phyloP scores from a whole-genome alignment of 805 yeast species.

The Teunomyces pallodes region DNA sequence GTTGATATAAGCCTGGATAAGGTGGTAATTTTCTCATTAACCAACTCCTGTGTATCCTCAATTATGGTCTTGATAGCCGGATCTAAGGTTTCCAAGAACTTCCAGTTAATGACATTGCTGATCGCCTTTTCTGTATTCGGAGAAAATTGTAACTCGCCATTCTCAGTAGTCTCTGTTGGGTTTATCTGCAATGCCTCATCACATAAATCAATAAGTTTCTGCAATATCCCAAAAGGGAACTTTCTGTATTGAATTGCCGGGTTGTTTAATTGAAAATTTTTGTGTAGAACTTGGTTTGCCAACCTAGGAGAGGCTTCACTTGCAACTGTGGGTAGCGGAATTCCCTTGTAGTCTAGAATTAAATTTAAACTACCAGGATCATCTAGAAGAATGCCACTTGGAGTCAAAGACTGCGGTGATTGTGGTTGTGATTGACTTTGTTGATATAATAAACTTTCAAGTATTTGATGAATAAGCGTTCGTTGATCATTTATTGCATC shows the following conservation, averaged over 20 bases:
- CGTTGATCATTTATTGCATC: conserved; percentile 75
- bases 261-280: conserved; percentile 25
- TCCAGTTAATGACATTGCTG: conserved; percentile 41
- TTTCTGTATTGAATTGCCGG: conserved; percentile 44
- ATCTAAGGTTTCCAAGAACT: conserved; percentile 54
- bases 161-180: conserved; percentile 44
- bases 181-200: conserved; percentile 74
- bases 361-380: conserved; percentile 5
- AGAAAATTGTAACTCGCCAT: conserved; percentile 40
- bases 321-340: conserved; percentile 41
- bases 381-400: conserved; percentile 13
- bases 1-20: conserved; percentile 71
- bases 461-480: conserved; percentile 43
- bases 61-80: conserved; percentile 61
- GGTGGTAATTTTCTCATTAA: conserved; percentile 65
- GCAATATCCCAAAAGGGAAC: conserved; percentile 63
- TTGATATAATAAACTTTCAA: conserved; percentile 35
- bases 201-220: conserved; percentile 58
- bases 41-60: conserved; percentile 62
- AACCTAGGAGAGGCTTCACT: conserved; percentile 17
- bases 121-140: conserved; percentile 63
- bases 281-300: conserved; percentile 17
- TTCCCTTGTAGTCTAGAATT: conserved; percentile 55
- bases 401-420: conserved; percentile 13
- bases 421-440: conserved; percentile 8